These are phyloP conservation scores for Geotrichum europaeum DNA, from an alignment of 1,139 yeast genomes.

Conservation along the genomic window DNA sequence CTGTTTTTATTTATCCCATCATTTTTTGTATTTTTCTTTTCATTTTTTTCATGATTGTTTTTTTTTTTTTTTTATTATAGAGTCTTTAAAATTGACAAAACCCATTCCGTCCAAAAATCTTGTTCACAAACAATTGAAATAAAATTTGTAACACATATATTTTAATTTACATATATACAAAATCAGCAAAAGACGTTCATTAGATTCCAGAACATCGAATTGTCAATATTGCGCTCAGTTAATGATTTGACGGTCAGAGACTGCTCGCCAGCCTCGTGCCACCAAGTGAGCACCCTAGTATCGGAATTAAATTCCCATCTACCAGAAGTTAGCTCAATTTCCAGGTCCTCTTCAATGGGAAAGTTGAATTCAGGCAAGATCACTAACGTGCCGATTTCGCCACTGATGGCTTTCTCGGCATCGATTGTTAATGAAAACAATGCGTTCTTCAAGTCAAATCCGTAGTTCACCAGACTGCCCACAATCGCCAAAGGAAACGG, in stretches of 20 bases:
- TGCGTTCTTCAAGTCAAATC: slow-evolving; percentile 30
- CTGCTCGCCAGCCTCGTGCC: slow-evolving; percentile 46
- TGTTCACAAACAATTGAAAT: too few relatives aligned
- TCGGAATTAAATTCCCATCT: slow-evolving; percentile 45
- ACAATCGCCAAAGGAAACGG: slow-evolving; percentile 33
- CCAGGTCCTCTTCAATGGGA: slow-evolving; percentile 39
- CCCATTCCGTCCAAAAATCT: neutral
- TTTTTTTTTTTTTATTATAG: neutral
- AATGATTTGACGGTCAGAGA: slow-evolving; percentile 18
- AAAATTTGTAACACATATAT: too few relatives aligned
- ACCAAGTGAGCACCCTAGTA: slow-evolving; percentile 63
- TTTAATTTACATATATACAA: neutral
- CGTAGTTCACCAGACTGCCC: slow-evolving; percentile 27
- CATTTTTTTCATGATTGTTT: neutral
- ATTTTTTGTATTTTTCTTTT: neutral
- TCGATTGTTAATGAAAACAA: slow-evolving; percentile 39
- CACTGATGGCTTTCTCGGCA: slow-evolving; percentile 19
- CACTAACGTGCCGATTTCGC: slow-evolving; percentile 45
- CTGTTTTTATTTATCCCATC: neutral
- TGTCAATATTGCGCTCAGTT: neutral
- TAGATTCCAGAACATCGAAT: neutral
- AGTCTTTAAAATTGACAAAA: neutral
- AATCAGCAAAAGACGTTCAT: neutral
- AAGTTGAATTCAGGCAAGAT: slow-evolving; percentile 68
- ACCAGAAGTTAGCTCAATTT: slow-evolving; percentile 42